Conservation (phyloP, 306 rosid genomes). For the Cicer chorassanicum region DNA sequence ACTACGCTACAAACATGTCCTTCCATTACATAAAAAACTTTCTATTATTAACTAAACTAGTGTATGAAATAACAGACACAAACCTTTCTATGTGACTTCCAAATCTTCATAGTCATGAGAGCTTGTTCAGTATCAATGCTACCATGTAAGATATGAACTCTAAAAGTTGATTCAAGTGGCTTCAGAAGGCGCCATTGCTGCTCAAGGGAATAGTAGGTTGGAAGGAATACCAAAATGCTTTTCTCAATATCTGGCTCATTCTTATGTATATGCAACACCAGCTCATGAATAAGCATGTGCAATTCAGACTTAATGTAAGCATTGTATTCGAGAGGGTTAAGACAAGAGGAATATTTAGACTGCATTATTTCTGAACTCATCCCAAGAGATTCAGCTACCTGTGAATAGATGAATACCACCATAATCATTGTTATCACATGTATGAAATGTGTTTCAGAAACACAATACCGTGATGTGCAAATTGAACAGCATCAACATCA, state of each 20-base stretch:
- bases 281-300: constrained; percentile 70
- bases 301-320: constrained; percentile 55
- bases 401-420: constrained; percentile 41
- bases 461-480: not conserved
- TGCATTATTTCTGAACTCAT: constrained; percentile 51
- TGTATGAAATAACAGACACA: constrained; percentile 23
- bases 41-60: constrained; percentile 20
- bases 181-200: constrained; percentile 79
- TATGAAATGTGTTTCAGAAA: constrained; percentile 34
- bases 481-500: constrained; percentile 7
- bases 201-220: constrained; percentile 80
- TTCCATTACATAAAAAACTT: not conserved
- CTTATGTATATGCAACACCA: constrained; percentile 77
- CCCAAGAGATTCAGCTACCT: constrained; percentile 67
- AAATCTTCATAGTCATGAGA: constrained; percentile 79
- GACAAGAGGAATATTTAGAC: constrained; percentile 50
- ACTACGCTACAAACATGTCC: not conserved
- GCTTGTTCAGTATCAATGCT: constrained; percentile 92
- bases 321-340: constrained; percentile 47
- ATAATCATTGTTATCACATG: constrained; percentile 37
- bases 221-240: constrained; percentile 91
- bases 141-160: constrained; percentile 82
- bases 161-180: constrained; percentile 70
- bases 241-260: constrained; percentile 81
- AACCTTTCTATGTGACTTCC: constrained; percentile 85